Conservation (phyloP, 768 basidiomycete species). For the Boletus rubroflammeus region DNA sequence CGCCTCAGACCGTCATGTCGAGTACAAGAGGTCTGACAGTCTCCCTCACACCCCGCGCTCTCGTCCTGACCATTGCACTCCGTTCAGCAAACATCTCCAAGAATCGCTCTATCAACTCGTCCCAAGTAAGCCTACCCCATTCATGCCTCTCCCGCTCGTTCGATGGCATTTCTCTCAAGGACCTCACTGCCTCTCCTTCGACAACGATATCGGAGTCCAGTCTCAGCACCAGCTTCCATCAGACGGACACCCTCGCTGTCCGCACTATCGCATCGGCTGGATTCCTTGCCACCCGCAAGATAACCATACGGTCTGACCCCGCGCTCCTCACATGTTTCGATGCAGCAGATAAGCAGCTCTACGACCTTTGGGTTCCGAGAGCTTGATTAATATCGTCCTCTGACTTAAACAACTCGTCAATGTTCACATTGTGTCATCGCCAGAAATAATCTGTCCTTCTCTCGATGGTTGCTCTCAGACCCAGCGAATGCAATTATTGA, state of each 20-base stretch:
- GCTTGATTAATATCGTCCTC: slow-evolving; percentile 6
- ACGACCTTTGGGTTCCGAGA: slow-evolving; percentile 68
- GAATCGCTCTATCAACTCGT: slow-evolving; percentile 9
- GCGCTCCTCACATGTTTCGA: slow-evolving; percentile 72
- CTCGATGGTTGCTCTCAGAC: not conserved
- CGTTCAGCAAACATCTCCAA: slow-evolving; percentile 6
- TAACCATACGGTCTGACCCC: slow-evolving; percentile 60
- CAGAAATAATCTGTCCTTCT: not conserved
- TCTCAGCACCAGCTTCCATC: slow-evolving; percentile 20
- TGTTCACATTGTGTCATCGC: not conserved
- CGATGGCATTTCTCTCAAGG: slow-evolving; percentile 8
- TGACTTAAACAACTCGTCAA: not conserved
- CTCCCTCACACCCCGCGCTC: not conserved
- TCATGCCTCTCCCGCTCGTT: not conserved
- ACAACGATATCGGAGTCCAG: slow-evolving; percentile 31
- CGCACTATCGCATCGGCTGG: slow-evolving; percentile 18
- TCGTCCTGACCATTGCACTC: not conserved
- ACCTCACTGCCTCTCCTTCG: slow-evolving; percentile 23
- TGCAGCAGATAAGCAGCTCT: slow-evolving; percentile 69
- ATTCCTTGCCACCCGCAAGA: slow-evolving; percentile 33
- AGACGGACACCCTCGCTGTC: slow-evolving; percentile 16
- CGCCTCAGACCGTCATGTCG: slow-evolving; percentile 6
- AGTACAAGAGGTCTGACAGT: slow-evolving; percentile 8
- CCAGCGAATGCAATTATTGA: not conserved
- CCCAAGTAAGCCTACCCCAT: slow-evolving; percentile 13